phyloP scores from a whole-genome alignment of 345 rosid species.

The Luvunga scandens region DNA sequence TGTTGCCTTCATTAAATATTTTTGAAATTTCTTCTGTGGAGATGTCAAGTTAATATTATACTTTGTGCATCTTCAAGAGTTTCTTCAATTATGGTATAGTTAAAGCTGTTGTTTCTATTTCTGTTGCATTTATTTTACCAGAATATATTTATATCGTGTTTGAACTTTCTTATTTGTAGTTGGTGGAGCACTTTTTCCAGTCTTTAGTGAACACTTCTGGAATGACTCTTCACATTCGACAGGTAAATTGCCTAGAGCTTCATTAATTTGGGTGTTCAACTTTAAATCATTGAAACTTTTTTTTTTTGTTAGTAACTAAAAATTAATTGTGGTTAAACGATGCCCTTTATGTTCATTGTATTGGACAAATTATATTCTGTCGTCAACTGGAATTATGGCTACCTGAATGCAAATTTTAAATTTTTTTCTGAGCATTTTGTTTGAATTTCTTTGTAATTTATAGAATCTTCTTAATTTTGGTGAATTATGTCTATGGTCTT shows the following conservation, averaged over 20 bases:
- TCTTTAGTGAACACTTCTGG: slow-evolving; percentile 92
- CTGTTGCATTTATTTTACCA: neutral
- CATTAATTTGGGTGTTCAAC: slow-evolving; percentile 4
- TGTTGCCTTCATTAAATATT: neutral
- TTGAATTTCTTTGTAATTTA: neutral
- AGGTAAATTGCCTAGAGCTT: slow-evolving; percentile 40
- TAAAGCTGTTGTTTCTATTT: neutral
- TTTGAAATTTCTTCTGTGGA: neutral
- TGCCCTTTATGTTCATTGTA: neutral
- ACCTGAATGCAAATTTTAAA: neutral
- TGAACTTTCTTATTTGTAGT: slow-evolving; percentile 36
- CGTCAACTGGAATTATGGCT: neutral
- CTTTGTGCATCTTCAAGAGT: neutral
- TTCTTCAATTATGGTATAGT: neutral
- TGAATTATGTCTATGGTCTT: neutral
- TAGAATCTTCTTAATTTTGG: neutral
- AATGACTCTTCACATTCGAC: slow-evolving; percentile 93
- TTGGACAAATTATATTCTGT: neutral
- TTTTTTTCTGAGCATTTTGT: neutral
- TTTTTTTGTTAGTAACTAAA: neutral
- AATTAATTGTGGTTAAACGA: neutral
- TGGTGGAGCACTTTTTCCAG: slow-evolving; percentile 95
- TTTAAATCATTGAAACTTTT: neutral
- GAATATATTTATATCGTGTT: slow-evolving; percentile 1
- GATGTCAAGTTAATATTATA: neutral